Conservation (phyloP, 2,329 filamentous ascomycete species). For the Leptodontidium sp. region DNA sequence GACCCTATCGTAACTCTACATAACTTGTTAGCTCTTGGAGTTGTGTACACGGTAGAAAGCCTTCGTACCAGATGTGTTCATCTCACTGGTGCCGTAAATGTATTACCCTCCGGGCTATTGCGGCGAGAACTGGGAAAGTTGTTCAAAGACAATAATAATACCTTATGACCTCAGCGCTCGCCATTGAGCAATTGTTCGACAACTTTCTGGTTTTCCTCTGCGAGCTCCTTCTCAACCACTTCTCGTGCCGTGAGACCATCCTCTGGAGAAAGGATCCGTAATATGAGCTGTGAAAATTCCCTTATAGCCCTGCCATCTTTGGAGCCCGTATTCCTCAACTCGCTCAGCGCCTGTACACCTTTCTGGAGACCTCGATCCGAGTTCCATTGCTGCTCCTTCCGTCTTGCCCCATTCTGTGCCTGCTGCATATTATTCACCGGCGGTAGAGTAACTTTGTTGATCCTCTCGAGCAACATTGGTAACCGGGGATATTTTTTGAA, state of each 20-base stretch:
- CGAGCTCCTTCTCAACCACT: conserved; percentile 55
- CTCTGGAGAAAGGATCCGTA: conserved; percentile 54
- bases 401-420: conserved; percentile 19
- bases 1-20: neutral
- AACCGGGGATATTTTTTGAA: conserved; percentile 63
- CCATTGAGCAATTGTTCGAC: conserved; percentile 59
- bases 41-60: neutral
- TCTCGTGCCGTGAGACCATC: conserved; percentile 46
- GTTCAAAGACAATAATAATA: neutral
- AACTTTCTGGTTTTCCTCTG: conserved; percentile 55
- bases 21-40: neutral
- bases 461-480: conserved; percentile 55
- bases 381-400: conserved; percentile 56
- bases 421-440: conserved; percentile 43
- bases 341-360: conserved; percentile 62
- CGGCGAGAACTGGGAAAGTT: neutral
- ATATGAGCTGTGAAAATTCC: conserved; percentile 67
- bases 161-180: conserved; percentile 44
- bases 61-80: neutral
- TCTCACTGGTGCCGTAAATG: neutral
- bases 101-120: neutral
- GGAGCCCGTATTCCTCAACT: conserved; percentile 57
- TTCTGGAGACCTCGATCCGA: conserved; percentile 64
- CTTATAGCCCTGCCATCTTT: conserved; percentile 65
- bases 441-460: conserved; percentile 59